Evolutionary conservation across 2,329 filamentous ascomycete genomes (phyloP), one percentile per base, ranked within the genome.

Genomic region (Aspergillus flavus): DNA sequence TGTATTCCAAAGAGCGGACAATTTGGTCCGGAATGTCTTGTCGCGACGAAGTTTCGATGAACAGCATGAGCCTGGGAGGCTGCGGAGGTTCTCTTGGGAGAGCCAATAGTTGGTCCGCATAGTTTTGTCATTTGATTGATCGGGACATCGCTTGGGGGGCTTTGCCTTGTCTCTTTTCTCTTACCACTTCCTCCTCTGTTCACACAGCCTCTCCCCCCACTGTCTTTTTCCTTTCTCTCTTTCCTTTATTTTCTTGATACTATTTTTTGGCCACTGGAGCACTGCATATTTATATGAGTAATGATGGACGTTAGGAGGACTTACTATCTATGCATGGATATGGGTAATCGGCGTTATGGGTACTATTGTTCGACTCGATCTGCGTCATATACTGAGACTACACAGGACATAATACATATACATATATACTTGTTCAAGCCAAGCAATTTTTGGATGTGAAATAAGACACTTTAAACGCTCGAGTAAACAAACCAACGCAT

Each of bases 51-150:
- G 63, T 56, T 21, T 57, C 7, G 59, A 64, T 56, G 62, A 61
- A 39, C 26, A 43, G 12, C 19, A 36, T 6, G 34, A 19, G 46
- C 3, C 14, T 9, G 30, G 39, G 41, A 34, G 58, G 16, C 12
- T 43, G 19, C 50, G 70, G 26, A 63, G 71, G 58, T 59, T 65
- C n/a, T 76, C 71, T 6, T 75, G 70, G 70, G 71, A 74, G 63
- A 75, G 70, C 43, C 68, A 64, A 23, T 75, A 59, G 4, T 21
- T 12, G 23, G 19, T 34, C 12, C 39, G 23, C 6, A 36, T 41
- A 32, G 11, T 41, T 41, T 34, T 21, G 34, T 1, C 30, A 30
- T 56, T 14, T 26, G n/a, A 32, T 26, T 19, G 16, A 21, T 36
- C 21, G 6, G 12, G 5, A 7, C 23, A 48, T 26, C 21, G 23